phyloP scores from a whole-genome alignment of 2,329 filamentous ascomycete species.

The Fusarium aywerte region DNA sequence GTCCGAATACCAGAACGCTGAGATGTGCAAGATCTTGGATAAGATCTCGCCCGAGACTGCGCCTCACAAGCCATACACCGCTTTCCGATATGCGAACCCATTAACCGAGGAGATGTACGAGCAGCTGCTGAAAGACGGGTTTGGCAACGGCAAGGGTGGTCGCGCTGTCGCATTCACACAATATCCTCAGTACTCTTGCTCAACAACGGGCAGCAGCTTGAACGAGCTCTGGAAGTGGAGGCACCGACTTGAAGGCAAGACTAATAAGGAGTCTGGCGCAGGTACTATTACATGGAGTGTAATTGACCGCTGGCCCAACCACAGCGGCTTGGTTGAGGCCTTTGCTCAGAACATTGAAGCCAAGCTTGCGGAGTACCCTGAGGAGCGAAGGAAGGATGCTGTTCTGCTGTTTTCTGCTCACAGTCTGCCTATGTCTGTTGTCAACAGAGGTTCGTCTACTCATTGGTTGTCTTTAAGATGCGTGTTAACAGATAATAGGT shows the following conservation, averaged over 20 bases:
- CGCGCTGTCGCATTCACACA: slow-evolving; percentile 97
- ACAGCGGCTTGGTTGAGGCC: slow-evolving; percentile 87
- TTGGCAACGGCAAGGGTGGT: slow-evolving; percentile 88
- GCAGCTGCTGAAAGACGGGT: slow-evolving; percentile 84
- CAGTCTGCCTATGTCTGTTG: slow-evolving; percentile 95
- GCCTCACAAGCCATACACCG: slow-evolving; percentile 96
- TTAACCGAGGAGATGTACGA: slow-evolving; percentile 95
- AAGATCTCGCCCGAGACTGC: slow-evolving; percentile 90
- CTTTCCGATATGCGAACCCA: slow-evolving; percentile 93
- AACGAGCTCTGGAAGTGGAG: slow-evolving; percentile 99
- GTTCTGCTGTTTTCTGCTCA: slow-evolving; percentile 95
- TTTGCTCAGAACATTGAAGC: slow-evolving; percentile 93
- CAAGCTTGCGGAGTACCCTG: slow-evolving; percentile 84
- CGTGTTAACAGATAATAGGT: slow-evolving; percentile 61
- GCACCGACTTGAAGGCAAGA: slow-evolving; percentile 84
- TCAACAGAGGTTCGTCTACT: slow-evolving; percentile 77
- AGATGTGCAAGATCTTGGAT: slow-evolving; percentile 98
- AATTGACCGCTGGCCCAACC: slow-evolving; percentile 97
- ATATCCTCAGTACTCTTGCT: slow-evolving; percentile 98
- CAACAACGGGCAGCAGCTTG: slow-evolving; percentile 92
- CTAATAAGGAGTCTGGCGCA: slow-evolving; percentile 60
- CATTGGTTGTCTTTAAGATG: not conserved
- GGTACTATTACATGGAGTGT: slow-evolving; percentile 94
- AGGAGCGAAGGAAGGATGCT: slow-evolving; percentile 80
- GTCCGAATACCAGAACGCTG: slow-evolving; percentile 91